A percentile compares a stretch with the other conserved stretches of the same genome.
These are phyloP conservation scores for Paraphoma chrysanthemicola DNA, from an alignment of 2,329 filamentous ascomycete species.

Conservation along the genomic window DNA sequence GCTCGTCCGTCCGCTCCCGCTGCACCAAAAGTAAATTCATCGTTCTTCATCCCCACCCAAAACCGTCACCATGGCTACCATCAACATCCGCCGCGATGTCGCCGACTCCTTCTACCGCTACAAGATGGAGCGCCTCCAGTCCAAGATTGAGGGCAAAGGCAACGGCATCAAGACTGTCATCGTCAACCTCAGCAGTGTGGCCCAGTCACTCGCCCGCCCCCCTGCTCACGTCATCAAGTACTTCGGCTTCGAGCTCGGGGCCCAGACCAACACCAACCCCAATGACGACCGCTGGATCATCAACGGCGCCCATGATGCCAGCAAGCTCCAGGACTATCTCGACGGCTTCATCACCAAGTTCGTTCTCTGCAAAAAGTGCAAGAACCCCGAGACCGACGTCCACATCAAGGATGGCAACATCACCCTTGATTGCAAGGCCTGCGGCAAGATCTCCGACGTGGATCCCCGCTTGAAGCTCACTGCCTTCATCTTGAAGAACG, in stretches of 20 bases:
- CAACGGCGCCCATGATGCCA: constrained; percentile 94
- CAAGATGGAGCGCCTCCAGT: constrained; percentile 99
- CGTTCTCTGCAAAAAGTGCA: constrained; percentile 99
- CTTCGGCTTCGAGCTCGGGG: constrained; percentile 98
- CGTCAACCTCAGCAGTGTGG: constrained; percentile 94
- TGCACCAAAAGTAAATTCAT: constrained; percentile 38
- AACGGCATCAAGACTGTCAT: constrained; percentile 99
- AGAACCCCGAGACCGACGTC: constrained; percentile 98
- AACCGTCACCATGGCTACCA: constrained; percentile 84
- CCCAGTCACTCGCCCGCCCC: constrained; percentile 88
- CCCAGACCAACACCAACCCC: constrained; percentile 97
- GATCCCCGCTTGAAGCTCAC: constrained; percentile 95
- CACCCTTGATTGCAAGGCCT: constrained; percentile 96
- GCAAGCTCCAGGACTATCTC: constrained; percentile 96
- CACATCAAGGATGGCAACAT: constrained; percentile 94
- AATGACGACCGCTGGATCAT: constrained; percentile 99
- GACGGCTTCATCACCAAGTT: constrained; percentile 99
- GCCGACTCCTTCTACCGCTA: constrained; percentile 99
- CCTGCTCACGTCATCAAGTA: constrained; percentile 98
- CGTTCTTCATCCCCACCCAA: constrained; percentile 37
- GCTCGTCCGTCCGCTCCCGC: constrained; percentile 38
- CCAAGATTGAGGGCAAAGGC: constrained; percentile 99
- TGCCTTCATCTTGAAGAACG: constrained; percentile 96
- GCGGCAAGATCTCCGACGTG: constrained; percentile 89
- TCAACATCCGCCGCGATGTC: constrained; percentile 97